phyloP scores from a whole-genome alignment of 2,329 filamentous ascomycete species.

The Aotearoamyces nothofagi region DNA sequence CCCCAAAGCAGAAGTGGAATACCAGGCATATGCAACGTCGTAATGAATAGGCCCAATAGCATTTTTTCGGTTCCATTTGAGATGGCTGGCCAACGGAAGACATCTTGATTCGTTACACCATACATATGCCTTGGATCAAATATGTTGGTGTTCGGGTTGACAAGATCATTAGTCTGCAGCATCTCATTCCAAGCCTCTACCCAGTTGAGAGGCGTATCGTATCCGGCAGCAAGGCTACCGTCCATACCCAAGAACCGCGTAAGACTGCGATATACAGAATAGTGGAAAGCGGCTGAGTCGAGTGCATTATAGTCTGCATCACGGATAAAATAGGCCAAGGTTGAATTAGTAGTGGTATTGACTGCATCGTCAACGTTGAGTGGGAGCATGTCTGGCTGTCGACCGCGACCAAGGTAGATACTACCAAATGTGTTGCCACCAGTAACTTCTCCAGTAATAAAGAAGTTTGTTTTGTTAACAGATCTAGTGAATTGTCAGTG shows the following conservation, averaged over 20 bases:
- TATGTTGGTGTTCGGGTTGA: slow-evolving; percentile 41
- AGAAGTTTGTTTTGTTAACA: slow-evolving; percentile 46
- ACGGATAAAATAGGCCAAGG: slow-evolving; percentile 23
- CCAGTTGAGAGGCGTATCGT: slow-evolving; percentile 36
- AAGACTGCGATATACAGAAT: slow-evolving; percentile 44
- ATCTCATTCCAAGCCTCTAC: slow-evolving; percentile 36
- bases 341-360: slow-evolving; percentile 4
- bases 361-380: slow-evolving; percentile 13
- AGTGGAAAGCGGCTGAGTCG: slow-evolving; percentile 46
- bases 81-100: slow-evolving; percentile 48
- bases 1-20: slow-evolving; percentile 47
- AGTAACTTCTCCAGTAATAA: slow-evolving; percentile 47
- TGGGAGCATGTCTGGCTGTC: slow-evolving; percentile 27
- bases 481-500: too few species aligned
- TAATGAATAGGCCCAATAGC: slow-evolving; percentile 42
- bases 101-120: slow-evolving; percentile 45
- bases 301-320: slow-evolving; percentile 34
- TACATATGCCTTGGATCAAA: slow-evolving; percentile 51
- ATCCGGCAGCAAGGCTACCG: slow-evolving; percentile 19
- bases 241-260: slow-evolving; percentile 45
- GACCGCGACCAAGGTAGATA: slow-evolving; percentile 44
- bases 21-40: slow-evolving; percentile 42
- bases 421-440: slow-evolving; percentile 43
- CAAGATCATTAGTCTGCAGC: slow-evolving; percentile 39
- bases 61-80: slow-evolving; percentile 39